A percentile compares a stretch with the other conserved stretches of the same genome.
These are phyloP conservation scores for Peterozyma toletana DNA, from an alignment of 805 yeast genomes.

Conservation along the genomic window DNA sequence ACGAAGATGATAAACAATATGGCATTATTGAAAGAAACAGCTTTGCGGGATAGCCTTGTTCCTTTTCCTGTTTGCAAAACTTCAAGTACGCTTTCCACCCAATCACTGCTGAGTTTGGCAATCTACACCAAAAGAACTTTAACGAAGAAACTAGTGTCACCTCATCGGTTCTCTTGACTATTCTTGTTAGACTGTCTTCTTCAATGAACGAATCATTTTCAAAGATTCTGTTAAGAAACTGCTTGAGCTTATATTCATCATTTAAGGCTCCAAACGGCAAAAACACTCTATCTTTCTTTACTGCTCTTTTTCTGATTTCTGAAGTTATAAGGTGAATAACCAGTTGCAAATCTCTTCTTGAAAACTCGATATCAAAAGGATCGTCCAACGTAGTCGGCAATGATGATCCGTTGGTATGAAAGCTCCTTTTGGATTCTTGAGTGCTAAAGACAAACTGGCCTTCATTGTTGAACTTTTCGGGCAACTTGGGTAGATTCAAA, in stretches of 20 bases:
- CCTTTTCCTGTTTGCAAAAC: constrained; percentile 58
- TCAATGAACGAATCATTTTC: constrained; percentile 47
- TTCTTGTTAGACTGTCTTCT: constrained; percentile 29
- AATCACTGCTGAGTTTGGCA: constrained; percentile 71
- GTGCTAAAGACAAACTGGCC: no score
- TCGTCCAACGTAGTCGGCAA: neutral
- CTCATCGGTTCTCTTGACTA: constrained; percentile 50
- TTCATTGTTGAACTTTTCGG: no score
- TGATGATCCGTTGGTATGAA: no score
- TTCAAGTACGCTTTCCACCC: constrained; percentile 82
- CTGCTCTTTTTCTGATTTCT: constrained; percentile 63
- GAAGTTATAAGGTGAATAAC: constrained; percentile 65
- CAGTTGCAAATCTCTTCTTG: constrained; percentile 59
- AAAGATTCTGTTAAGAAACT: constrained; percentile 49
- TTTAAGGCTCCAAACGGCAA: constrained; percentile 73
- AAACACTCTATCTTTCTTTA: constrained; percentile 65
- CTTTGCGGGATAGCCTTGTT: constrained; percentile 57
- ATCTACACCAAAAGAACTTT: constrained; percentile 81
- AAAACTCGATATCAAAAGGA: constrained; percentile 32
- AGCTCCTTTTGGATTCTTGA: no score
- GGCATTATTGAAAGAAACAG: constrained; percentile 84
- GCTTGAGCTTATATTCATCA: constrained; percentile 51
- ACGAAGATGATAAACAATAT: constrained; percentile 70
- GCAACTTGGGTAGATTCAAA: no score
- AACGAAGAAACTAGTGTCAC: constrained; percentile 66